Evolutionary conservation across 495 filamentous ascomycete genomes (phyloP).

Genomic region (Neurospora sp.): DNA sequence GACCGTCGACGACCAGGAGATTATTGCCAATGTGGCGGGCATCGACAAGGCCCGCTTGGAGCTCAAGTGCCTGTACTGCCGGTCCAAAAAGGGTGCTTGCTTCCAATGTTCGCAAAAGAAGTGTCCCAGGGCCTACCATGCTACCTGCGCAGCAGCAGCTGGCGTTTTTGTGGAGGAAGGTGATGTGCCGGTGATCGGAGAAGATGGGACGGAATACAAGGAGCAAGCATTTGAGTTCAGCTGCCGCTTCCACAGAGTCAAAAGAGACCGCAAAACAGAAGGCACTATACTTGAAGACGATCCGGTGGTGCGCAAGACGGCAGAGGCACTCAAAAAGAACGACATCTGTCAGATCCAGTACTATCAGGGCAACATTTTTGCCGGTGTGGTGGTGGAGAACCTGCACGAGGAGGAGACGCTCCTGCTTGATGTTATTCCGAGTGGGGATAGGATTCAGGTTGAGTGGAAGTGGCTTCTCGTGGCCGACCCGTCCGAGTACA

Average conservation of each 20-base stretch:
- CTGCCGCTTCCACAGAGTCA: constrained; percentile 87
- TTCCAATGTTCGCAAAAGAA: constrained; percentile 97
- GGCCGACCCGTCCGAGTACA: constrained; percentile 53
- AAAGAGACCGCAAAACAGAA: constrained; percentile 62
- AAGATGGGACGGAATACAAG: constrained; percentile 86
- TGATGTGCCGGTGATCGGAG: constrained; percentile 73
- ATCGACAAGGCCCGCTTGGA: constrained; percentile 84
- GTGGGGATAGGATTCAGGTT: constrained; percentile 67
- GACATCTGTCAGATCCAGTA: constrained; percentile 86
- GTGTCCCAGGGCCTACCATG: constrained; percentile 88
- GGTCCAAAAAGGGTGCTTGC: constrained; percentile 84
- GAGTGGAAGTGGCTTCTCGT: constrained; percentile 70
- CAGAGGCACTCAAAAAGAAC: constrained; percentile 54
- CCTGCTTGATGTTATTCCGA: constrained; percentile 75
- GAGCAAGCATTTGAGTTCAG: constrained; percentile 82
- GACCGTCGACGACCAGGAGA: constrained; percentile 53
- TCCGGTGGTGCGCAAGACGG: constrained; percentile 57
- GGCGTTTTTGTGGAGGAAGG: constrained; percentile 86
- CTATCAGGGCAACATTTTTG: constrained; percentile 76
- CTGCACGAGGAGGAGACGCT: constrained; percentile 63
- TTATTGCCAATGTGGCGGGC: constrained; percentile 62
- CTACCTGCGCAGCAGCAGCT: constrained; percentile 83
- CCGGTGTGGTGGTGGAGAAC: constrained; percentile 81
- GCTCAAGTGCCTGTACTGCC: constrained; percentile 89
- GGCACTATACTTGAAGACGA: constrained; percentile 59